Evolutionary conservation across 768 basidiomycete species (phyloP).

Genomic region (Trametes cingulata): DNA sequence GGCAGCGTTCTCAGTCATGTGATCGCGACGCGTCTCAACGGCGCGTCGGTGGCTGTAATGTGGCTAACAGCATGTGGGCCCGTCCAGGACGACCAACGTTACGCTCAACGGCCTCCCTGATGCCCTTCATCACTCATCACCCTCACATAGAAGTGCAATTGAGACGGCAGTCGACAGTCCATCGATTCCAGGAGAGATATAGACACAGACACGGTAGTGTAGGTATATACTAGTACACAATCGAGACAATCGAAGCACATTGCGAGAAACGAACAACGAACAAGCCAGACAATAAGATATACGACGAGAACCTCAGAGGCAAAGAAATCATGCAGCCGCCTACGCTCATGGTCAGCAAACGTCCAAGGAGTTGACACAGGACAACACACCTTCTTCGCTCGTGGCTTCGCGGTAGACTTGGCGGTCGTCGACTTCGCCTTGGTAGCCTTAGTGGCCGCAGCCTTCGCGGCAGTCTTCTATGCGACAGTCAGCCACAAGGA

Average conservation of each 20-base stretch:
- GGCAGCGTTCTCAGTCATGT: neutral
- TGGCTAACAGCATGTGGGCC: no score
- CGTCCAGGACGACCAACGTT: no score
- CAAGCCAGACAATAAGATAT: constrained; percentile 21
- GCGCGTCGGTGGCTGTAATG: constrained; percentile 10
- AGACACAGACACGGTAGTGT: constrained; percentile 19
- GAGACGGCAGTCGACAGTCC: neutral
- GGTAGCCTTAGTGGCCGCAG: constrained; percentile 31
- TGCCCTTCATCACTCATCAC: neutral
- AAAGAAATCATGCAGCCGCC: constrained; percentile 14
- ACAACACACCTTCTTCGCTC: constrained; percentile 24
- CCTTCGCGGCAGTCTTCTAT: constrained; percentile 33
- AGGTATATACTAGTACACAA: constrained; percentile 21
- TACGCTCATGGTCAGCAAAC: neutral
- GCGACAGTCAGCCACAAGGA: neutral
- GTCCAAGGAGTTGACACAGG: neutral
- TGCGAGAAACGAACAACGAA: neutral
- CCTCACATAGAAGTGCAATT: neutral
- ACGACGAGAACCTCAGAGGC: neutral
- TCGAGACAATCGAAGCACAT: constrained; percentile 5
- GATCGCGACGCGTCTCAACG: constrained; percentile 4
- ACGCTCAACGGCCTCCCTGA: no score
- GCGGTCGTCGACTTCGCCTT: constrained; percentile 24
- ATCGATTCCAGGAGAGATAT: constrained; percentile 13
- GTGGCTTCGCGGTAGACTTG: constrained; percentile 27